These are phyloP conservation scores for Pleodorina starrii DNA, from an alignment of 139 green algal species.

Conservation along the genomic window DNA sequence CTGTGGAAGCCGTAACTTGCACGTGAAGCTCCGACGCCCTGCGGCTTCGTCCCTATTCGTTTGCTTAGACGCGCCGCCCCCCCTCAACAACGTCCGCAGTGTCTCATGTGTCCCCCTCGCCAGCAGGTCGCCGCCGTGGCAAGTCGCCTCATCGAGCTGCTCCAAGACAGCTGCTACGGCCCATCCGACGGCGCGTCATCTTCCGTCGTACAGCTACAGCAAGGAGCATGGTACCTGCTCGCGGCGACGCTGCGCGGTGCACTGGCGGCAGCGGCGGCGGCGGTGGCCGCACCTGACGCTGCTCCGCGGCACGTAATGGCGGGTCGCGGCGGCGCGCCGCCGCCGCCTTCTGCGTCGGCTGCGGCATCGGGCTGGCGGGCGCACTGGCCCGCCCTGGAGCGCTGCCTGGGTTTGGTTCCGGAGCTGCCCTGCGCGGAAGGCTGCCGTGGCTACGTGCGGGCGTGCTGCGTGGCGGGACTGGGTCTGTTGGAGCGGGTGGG, in stretches of 20 bases:
- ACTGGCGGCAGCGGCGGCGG: background rate
- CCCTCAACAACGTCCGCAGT: no score
- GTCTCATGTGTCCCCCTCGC: no score
- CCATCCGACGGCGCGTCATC: background rate
- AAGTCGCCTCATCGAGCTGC: background rate
- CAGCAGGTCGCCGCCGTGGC: background rate
- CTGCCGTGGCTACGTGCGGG: background rate
- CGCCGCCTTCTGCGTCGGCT: background rate
- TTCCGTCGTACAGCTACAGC: background rate
- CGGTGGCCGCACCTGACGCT: background rate
- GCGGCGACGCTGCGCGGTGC: slow-evolving; percentile 3
- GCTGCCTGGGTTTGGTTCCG: background rate
- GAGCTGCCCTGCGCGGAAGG: background rate
- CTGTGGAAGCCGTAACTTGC: no score
- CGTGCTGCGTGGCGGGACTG: background rate
- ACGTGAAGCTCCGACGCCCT: no score
- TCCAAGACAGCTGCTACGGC: slow-evolving; percentile 16
- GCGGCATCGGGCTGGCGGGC: slow-evolving; percentile 5
- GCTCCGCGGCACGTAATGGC: background rate
- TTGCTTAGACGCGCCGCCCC: no score
- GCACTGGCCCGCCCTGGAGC: background rate
- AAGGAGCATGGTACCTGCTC: slow-evolving; percentile 37
- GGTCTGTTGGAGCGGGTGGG: background rate
- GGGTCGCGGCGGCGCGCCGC: no score
- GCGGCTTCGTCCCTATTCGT: no score